These are phyloP conservation scores for Holtermanniella nyarrowii DNA, from an alignment of 768 basidiomycete genomes.

Conservation along the genomic window DNA sequence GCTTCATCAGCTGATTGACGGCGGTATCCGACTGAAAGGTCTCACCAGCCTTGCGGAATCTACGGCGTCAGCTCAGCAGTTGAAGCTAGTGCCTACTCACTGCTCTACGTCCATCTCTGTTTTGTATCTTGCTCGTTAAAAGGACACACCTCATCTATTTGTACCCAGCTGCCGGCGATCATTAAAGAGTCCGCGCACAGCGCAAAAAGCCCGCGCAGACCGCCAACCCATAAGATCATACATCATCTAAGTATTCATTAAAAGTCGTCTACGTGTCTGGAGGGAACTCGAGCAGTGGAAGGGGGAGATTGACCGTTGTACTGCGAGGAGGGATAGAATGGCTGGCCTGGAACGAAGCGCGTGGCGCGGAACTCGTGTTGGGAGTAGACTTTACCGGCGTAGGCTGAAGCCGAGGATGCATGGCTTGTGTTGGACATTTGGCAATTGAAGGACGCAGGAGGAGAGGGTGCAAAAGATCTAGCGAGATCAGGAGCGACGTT, in stretches of 20 bases:
- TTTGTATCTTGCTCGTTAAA: not conserved
- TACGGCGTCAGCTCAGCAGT: not conserved
- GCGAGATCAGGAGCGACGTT: not conserved
- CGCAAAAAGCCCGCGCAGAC: too few species aligned
- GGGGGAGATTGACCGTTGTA: not conserved
- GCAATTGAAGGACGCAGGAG: not conserved
- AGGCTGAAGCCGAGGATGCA: not conserved
- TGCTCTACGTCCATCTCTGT: slow-evolving; percentile 16
- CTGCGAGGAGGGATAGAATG: not conserved
- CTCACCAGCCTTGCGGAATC: slow-evolving; percentile 27
- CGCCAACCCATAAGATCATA: not conserved
- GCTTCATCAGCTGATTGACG: not conserved
- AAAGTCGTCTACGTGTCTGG: not conserved
- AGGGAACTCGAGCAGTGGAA: not conserved
- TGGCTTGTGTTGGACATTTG: not conserved
- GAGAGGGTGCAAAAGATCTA: not conserved
- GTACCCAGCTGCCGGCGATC: not conserved
- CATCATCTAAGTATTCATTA: too few species aligned
- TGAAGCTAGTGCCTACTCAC: slow-evolving; percentile 3
- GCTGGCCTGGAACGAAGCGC: not conserved
- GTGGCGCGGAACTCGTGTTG: not conserved
- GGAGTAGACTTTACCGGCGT: not conserved
- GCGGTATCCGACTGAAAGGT: not conserved
- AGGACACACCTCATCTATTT: not conserved
- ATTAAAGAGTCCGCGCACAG: too few species aligned